Evolutionary conservation across 2,329 filamentous ascomycete genomes (phyloP), one percentile per base, ranked within the genome.

Genomic region (Laburnicola sp.): DNA sequence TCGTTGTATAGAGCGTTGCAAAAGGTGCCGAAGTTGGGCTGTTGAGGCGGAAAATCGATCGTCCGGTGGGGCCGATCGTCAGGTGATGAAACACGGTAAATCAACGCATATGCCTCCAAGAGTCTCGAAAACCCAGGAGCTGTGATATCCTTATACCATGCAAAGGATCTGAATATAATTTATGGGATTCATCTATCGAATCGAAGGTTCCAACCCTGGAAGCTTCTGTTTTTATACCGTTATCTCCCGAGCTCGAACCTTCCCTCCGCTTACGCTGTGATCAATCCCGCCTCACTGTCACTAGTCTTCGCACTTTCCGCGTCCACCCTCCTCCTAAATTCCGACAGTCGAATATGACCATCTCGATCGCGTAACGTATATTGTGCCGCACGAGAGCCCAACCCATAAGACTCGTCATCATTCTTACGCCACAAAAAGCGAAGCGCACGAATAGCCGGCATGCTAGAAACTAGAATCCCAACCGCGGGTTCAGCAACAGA

Each of bases 371-470:
- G 53, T 11, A 54, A 36, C 3, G 54, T 56, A 2, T 50, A 54
- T 22, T 53, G 43, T 10, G 8, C 38, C 2, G 41, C 41, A 28
- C 49, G 47, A 10, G 48, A 52, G 10, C 49, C 49, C 3, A 49
- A 55, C 6, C 55, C 57, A 26, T 57, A 56, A 4, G 51, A 59
- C 28, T 49, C 44, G 2, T 55, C 35, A 30, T 22, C 50, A 25
- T 49, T 46, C 11, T 51, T 48, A 22, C 50, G 48, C 52, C 56
- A 58, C 10, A 63, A 36, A 45, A 50, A 62, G 26, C 58, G 56
- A 21, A 63, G 46, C 5, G 57, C 54, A 10, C 57, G 54, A 23
- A 60, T 60, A 4, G 60, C 54, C 26, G 60, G 59, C 55, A 62
- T 60, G 27, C 49, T 54, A 21, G 52, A 55, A 7, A 57, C 59